These are phyloP conservation scores for Liriodendron chinense DNA, from an alignment of 164 flowering plant species.

Conservation along the genomic window DNA sequence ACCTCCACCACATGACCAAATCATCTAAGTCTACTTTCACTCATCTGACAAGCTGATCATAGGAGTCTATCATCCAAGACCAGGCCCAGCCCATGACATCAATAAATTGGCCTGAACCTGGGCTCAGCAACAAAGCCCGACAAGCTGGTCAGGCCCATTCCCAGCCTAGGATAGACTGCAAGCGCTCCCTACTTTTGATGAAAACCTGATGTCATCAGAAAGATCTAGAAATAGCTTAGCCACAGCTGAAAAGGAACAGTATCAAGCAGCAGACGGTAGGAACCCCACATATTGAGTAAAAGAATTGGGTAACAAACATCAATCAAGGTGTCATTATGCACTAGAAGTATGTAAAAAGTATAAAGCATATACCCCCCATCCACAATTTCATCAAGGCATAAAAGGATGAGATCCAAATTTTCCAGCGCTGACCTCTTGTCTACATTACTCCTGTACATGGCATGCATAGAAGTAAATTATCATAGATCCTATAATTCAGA, in stretches of 20 bases:
- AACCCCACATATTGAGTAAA: too few relatives aligned
- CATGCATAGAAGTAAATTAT: background rate
- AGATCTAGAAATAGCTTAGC: too few relatives aligned
- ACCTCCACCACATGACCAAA: too few relatives aligned
- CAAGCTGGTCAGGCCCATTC: background rate
- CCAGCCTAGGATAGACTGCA: background rate
- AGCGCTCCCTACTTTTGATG: too few relatives aligned
- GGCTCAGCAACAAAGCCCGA: background rate
- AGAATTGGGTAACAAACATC: background rate
- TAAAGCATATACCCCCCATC: slow-evolving; percentile 60
- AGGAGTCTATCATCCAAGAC: too few relatives aligned
- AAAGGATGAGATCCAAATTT: slow-evolving; percentile 58
- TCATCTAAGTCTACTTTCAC: too few relatives aligned
- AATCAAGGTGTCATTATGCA: background rate
- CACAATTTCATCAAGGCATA: slow-evolving; percentile 72
- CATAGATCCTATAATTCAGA: background rate
- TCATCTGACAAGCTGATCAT: too few relatives aligned
- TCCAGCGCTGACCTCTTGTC: slow-evolving; percentile 67
- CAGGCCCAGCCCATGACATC: too few relatives aligned
- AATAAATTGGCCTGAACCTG: background rate
- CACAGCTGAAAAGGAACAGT: too few relatives aligned
- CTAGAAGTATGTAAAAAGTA: background rate
- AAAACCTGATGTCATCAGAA: too few relatives aligned
- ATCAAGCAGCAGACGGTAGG: too few relatives aligned
- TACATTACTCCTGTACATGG: slow-evolving; percentile 46